A percentile compares a stretch with the other conserved stretches of the same genome.
Evolutionary conservation across 805 yeast species (phyloP).

Genomic region (Martiniozyma abietophila): DNA sequence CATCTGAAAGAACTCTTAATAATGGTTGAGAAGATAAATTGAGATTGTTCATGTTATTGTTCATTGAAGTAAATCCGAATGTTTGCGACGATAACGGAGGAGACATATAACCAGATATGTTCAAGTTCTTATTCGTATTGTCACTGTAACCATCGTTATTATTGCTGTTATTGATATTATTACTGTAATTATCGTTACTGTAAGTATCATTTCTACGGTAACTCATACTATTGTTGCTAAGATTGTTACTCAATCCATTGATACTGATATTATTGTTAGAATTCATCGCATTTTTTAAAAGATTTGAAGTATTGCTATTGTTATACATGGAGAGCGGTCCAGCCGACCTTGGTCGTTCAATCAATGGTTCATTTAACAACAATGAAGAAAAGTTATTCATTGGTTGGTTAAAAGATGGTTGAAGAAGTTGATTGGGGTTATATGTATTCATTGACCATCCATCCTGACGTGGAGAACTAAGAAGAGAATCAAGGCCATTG

Average conservation of each 20-base stretch:
- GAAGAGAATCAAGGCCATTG: conserved; percentile 3
- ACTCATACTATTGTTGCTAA: conserved; percentile 4
- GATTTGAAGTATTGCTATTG: not conserved
- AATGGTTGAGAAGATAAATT: conserved; percentile 12
- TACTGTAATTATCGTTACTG: conserved; percentile 3
- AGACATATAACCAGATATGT: too few species aligned
- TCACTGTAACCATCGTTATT: conserved; percentile 8
- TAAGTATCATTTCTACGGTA: conserved; percentile 2
- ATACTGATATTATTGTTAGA: conserved; percentile 7
- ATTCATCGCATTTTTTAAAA: conserved; percentile 1
- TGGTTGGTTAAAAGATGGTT: too few species aligned
- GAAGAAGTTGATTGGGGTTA: too few species aligned
- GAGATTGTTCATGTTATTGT: not conserved
- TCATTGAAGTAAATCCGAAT: conserved; percentile 3
- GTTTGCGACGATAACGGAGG: conserved; percentile 4
- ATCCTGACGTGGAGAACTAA: too few species aligned
- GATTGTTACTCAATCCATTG: conserved; percentile 1
- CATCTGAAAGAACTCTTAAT: conserved; percentile 23
- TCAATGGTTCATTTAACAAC: conserved; percentile 11
- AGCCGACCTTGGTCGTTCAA: conserved; percentile 36
- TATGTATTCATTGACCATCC: too few species aligned
- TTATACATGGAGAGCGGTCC: conserved; percentile 31
- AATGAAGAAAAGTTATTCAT: too few species aligned
- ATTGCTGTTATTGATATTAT: conserved; percentile 2
- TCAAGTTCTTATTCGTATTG: conserved; percentile 3